Evolutionary conservation across 176 grass and related monocot species (phyloP).

Genomic region (Oryza coarctata): DNA sequence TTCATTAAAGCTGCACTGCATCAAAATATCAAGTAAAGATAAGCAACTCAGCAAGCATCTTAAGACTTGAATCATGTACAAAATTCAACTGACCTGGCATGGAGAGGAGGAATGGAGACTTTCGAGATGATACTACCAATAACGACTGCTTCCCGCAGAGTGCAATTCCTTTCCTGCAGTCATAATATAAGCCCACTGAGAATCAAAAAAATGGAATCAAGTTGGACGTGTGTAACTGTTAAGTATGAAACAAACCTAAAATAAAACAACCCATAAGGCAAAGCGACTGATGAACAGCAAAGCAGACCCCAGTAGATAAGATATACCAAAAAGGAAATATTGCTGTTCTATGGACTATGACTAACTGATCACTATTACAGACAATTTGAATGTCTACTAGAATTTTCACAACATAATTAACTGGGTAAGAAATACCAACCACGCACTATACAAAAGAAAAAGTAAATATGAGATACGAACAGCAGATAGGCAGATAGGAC

Average conservation of each 20-base stretch:
- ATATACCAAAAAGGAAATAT: not conserved
- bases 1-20: slow-evolving; percentile 85
- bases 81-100: slow-evolving; percentile 65
- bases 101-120: slow-evolving; percentile 82
- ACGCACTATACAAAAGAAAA: not conserved
- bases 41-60: slow-evolving; percentile 26
- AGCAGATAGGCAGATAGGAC: no score
- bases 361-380: not conserved
- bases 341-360: not conserved
- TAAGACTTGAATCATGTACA: not conserved
- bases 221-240: not conserved
- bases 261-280: not conserved
- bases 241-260: not conserved
- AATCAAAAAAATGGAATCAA: not conserved
- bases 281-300: not conserved
- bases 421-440: not conserved
- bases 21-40: slow-evolving; percentile 17
- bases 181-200: slow-evolving; percentile 11
- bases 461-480: not conserved
- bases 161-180: slow-evolving; percentile 72
- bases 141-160: slow-evolving; percentile 90
- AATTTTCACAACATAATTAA: not conserved
- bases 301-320: not conserved
- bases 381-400: not conserved
- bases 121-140: slow-evolving; percentile 92